Evolutionary conservation across 345 rosid species (phyloP).

Genomic region (Citrus sinensis): DVS_A1.0 CM039165.1:29821001-29821500

Average conservation of each 20-base stretch:
- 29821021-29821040: slow-evolving; percentile 76
- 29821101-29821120: slow-evolving; percentile 79
- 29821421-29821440: slow-evolving; percentile 11
- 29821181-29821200: slow-evolving; percentile 49
- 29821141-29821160: slow-evolving; percentile 33
- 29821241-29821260: slow-evolving; percentile 16
- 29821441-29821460: slow-evolving; percentile 7
- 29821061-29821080: slow-evolving; percentile 78
- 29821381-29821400: slow-evolving; percentile 10
- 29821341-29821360: slow-evolving; percentile 44
- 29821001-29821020: slow-evolving; percentile 56
- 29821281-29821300: slow-evolving; percentile 1
- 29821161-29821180: slow-evolving; percentile 35
- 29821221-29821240: slow-evolving; percentile 77
- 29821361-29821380: slow-evolving; percentile 33
- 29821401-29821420: slow-evolving; percentile 7
- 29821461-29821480: background rate
- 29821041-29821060: slow-evolving; percentile 76
- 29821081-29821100: slow-evolving; percentile 79
- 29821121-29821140: slow-evolving; percentile 71
- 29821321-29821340: slow-evolving; percentile 9
- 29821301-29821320: slow-evolving; percentile 4
- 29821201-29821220: slow-evolving; percentile 45
- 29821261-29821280: slow-evolving; percentile 12
- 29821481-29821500: background rate